Conservation (phyloP, 352 stramenopile genomes). For the Globisporangium spinosum region DNA sequence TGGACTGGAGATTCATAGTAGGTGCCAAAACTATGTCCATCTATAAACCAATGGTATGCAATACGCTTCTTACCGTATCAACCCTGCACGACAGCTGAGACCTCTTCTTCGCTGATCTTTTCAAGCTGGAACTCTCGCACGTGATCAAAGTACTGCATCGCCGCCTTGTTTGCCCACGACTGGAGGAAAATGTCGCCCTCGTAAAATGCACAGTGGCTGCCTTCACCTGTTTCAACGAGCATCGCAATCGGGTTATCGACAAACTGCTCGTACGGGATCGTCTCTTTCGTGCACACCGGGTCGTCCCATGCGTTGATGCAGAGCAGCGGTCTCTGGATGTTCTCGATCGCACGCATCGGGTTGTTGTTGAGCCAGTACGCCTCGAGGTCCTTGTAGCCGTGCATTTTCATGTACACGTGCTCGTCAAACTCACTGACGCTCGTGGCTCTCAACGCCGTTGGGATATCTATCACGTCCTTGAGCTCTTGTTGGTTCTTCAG, state of each 20-base stretch:
- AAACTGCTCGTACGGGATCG: conserved; percentile 63
- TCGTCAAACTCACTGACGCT: conserved; percentile 70
- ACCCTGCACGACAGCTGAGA: neutral
- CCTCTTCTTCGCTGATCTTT: neutral
- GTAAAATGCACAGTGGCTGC: conserved; percentile 78
- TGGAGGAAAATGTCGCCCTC: conserved; percentile 56
- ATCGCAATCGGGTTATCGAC: conserved; percentile 44
- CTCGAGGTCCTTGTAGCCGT: conserved; percentile 63
- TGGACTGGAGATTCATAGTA: neutral
- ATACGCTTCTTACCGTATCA: conserved; percentile 1
- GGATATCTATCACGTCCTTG: conserved; percentile 41
- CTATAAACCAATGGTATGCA: neutral
- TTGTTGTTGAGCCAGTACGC: conserved; percentile 74
- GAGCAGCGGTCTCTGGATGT: conserved; percentile 53
- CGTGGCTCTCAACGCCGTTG: conserved; percentile 38
- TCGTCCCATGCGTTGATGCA: conserved; percentile 80
- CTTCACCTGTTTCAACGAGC: conserved; percentile 49
- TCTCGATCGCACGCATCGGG: conserved; percentile 59
- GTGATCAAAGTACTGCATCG: conserved; percentile 60
- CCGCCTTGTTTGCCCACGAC: conserved; percentile 56
- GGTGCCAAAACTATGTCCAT: neutral
- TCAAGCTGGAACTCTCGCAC: conserved; percentile 40
- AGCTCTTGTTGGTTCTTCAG: conserved; percentile 45
- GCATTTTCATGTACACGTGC: conserved; percentile 79
- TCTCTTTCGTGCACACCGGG: conserved; percentile 71